Percentiles rank a stretch among this genome's conserved stretches.
phyloP scores from a whole-genome alignment of 495 filamentous ascomycete genomes.

The Xylaria scruposa region DNA sequence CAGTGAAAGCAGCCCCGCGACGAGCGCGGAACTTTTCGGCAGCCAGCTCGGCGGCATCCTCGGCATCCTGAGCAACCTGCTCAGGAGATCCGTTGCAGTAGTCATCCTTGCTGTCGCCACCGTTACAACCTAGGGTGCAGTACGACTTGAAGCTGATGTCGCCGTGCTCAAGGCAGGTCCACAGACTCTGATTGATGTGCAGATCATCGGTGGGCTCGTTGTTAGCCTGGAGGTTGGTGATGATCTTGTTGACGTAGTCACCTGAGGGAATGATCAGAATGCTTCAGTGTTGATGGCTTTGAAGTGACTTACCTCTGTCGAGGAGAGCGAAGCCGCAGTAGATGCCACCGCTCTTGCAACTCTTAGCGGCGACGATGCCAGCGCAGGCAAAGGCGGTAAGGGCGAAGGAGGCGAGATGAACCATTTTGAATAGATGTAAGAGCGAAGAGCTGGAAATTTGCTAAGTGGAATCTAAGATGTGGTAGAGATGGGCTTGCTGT shows the following conservation, averaged over 20 bases:
- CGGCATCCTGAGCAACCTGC: not conserved
- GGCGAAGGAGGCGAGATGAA: not conserved
- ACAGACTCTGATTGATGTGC: not conserved
- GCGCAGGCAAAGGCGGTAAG: not conserved
- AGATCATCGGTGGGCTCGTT: not conserved
- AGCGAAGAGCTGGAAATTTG: not conserved
- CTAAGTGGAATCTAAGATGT: not conserved
- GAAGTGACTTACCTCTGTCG: not conserved
- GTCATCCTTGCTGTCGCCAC: not conserved
- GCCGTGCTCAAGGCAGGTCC: not conserved
- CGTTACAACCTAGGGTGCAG: not conserved
- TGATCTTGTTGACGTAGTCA: not conserved
- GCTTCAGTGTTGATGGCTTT: not conserved
- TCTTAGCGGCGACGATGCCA: not conserved
- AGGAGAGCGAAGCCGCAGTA: not conserved
- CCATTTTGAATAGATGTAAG: not conserved
- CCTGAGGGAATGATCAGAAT: not conserved
- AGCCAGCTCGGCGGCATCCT: not conserved
- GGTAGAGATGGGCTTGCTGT: not conserved
- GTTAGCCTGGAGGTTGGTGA: not conserved
- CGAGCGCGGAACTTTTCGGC: not conserved
- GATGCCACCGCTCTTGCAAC: not conserved
- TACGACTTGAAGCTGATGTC: not conserved
- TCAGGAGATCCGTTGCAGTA: not conserved
- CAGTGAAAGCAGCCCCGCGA: not conserved